phyloP scores from a whole-genome alignment of 164 flowering plant species.

The Malania oleifera region DNA sequence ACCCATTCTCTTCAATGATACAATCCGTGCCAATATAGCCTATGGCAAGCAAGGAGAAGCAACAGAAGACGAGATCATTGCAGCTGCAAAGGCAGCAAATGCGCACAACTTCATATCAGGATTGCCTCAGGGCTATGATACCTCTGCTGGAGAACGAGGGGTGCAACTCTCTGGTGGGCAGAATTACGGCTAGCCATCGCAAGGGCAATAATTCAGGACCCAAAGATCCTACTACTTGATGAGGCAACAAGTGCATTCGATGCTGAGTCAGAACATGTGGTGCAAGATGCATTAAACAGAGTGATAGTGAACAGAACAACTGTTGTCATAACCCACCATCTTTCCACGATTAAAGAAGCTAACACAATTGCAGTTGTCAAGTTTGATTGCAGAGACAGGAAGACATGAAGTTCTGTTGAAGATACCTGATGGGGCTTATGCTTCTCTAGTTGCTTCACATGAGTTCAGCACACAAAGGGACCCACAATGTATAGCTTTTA shows the following conservation, averaged over 20 bases:
- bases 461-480: too few species aligned
- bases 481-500: too few species aligned
- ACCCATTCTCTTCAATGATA: slow-evolving; percentile 6
- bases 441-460: neutral
- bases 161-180: slow-evolving; percentile 31
- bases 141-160: slow-evolving; percentile 67
- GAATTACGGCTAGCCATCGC: slow-evolving; percentile 15
- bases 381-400: slow-evolving; percentile 13
- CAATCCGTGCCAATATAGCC: slow-evolving; percentile 52
- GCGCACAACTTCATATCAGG: slow-evolving; percentile 5
- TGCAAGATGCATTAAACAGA: slow-evolving; percentile 17
- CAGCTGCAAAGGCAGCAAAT: slow-evolving; percentile 4
- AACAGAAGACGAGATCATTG: slow-evolving; percentile 2
- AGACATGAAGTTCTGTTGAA: neutral
- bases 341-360: slow-evolving; percentile 13
- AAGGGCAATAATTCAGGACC: slow-evolving; percentile 12
- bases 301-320: slow-evolving; percentile 14
- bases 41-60: slow-evolving; percentile 15
- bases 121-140: slow-evolving; percentile 36
- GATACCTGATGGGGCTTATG: neutral
- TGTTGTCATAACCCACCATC: slow-evolving; percentile 11
- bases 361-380: slow-evolving; percentile 13
- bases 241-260: slow-evolving; percentile 19
- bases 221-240: slow-evolving; percentile 13
- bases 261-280: slow-evolving; percentile 15